Percentiles rank a stretch among this genome's conserved stretches.
phyloP scores from a whole-genome alignment of 768 basidiomycete species.

The Exidia glandulosa region DNA sequence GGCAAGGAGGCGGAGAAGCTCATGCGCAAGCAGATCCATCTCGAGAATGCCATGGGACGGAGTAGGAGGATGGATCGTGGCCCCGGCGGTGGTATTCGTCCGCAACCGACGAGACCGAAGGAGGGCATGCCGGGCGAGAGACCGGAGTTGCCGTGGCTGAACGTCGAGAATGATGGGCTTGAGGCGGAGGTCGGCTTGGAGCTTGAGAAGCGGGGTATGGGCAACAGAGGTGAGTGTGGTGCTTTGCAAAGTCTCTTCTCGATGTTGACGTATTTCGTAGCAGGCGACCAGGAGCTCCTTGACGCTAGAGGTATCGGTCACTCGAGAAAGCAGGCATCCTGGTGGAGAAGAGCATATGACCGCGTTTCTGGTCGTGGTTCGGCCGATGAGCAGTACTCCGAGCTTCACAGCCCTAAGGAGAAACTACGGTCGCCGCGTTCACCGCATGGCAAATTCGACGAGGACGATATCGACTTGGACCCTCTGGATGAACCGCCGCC shows the following conservation, averaged over 20 bases:
- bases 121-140: background rate
- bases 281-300: constrained; percentile 6
- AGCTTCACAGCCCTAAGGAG: constrained; percentile 3
- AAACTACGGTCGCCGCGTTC: constrained; percentile 11
- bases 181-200: constrained; percentile 44
- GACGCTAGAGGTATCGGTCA: constrained; percentile 9
- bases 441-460: constrained; percentile 11
- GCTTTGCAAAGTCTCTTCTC: too few relatives aligned
- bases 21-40: constrained; percentile 30
- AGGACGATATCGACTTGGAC: constrained; percentile 4
- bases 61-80: constrained; percentile 15
- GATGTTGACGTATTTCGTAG: too few relatives aligned
- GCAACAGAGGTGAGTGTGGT: constrained; percentile 17
- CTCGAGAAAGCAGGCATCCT: constrained; percentile 30
- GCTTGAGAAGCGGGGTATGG: constrained; percentile 37
- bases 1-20: constrained; percentile 43
- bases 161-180: constrained; percentile 34
- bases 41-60: constrained; percentile 24
- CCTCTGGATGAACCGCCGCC: constrained; percentile 30
- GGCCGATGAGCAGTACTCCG: constrained; percentile 17
- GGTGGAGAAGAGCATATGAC: constrained; percentile 48
- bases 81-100: background rate
- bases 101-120: background rate
- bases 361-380: constrained; percentile 30
- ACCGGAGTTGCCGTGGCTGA: constrained; percentile 40